These are phyloP conservation scores for Murraya paniculata DNA, from an alignment of 345 rosid species.

Conservation along the genomic window DNA sequence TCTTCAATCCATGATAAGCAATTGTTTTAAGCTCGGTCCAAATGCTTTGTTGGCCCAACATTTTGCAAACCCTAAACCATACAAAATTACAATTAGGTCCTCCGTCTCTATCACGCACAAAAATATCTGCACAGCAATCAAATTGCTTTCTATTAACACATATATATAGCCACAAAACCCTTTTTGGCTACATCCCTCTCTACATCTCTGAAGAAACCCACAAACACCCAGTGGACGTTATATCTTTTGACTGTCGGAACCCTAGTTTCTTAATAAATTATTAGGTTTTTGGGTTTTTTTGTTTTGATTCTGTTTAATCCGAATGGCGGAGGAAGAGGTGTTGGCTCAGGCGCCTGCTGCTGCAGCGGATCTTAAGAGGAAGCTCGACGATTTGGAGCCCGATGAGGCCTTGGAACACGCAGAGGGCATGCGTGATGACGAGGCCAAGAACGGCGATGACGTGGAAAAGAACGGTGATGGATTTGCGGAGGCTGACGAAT, in stretches of 20 bases:
- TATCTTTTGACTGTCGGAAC: neutral
- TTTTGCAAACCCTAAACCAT: neutral
- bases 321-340: constrained; percentile 68
- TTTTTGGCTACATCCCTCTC: neutral
- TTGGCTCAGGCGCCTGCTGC: constrained; percentile 29
- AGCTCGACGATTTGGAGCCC: constrained; percentile 55
- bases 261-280: neutral
- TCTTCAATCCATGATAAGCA: too few relatives aligned
- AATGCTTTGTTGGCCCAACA: neutral
- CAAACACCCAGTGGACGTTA: too few relatives aligned
- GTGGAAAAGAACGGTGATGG: constrained; percentile 20
- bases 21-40: neutral
- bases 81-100: neutral
- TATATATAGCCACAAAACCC: constrained; percentile 7
- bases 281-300: neutral
- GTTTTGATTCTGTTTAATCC: neutral
- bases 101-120: neutral
- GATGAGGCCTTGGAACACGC: constrained; percentile 22
- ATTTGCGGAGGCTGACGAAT: constrained; percentile 20
- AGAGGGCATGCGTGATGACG: neutral
- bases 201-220: too few relatives aligned
- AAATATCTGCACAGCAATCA: neutral
- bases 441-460: constrained; percentile 13
- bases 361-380: constrained; percentile 68
- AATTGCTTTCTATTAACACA: neutral